Conservation (phyloP, 139 green algal genomes). For the Yamagishiella unicocca region DNA sequence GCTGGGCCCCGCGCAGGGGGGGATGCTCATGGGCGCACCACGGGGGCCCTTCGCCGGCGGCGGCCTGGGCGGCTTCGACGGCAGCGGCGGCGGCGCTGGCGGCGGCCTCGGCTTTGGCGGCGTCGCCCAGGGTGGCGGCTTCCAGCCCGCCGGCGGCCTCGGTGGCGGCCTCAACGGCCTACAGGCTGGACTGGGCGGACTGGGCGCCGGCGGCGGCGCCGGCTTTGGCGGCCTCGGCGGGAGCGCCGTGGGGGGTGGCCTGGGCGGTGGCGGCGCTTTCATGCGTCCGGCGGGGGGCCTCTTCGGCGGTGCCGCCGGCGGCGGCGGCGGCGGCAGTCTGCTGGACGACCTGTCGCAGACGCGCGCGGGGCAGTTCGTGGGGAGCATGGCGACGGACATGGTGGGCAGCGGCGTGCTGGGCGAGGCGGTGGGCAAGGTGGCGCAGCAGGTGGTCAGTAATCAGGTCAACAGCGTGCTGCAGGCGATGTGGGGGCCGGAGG, state of each 20-base stretch:
- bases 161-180: too few relatives aligned
- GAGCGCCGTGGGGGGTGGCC: too few relatives aligned
- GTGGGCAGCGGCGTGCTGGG: slow-evolving; percentile 22
- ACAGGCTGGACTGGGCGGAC: background rate
- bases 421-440: slow-evolving; percentile 25
- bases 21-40: background rate
- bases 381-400: slow-evolving; percentile 3
- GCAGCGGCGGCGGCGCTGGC: background rate
- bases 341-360: background rate
- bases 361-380: slow-evolving; percentile 17
- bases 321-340: background rate
- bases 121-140: too few relatives aligned
- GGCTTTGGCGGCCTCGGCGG: too few relatives aligned
- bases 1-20: slow-evolving; percentile 19
- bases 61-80: background rate
- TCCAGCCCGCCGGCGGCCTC: background rate
- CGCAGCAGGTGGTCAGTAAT: slow-evolving; percentile 31
- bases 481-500: slow-evolving; percentile 8
- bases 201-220: background rate
- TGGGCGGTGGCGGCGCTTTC: background rate
- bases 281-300: background rate
- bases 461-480: slow-evolving; percentile 25
- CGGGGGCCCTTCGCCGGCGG: background rate
- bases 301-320: background rate
- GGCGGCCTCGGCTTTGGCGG: background rate